phyloP scores from a whole-genome alignment of 768 basidiomycete species.

The Strobilomyces confusus region DNA sequence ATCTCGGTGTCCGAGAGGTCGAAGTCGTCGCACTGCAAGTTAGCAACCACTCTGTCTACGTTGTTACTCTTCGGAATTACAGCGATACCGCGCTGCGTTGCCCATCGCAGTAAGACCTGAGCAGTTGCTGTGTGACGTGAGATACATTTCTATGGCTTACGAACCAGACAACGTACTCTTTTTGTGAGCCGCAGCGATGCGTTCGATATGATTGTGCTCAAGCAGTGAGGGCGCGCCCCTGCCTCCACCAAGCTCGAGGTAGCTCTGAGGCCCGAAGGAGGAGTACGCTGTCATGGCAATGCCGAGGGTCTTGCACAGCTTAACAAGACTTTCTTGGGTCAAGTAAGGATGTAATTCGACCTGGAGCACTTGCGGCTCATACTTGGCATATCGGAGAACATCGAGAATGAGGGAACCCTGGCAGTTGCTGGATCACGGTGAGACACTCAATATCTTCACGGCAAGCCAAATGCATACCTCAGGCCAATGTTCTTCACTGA shows the following conservation, averaged over 20 bases:
- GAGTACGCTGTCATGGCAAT: constrained; percentile 56
- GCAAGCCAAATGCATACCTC: constrained; percentile 38
- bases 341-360: constrained; percentile 59
- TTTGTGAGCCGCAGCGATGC: constrained; percentile 45
- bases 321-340: constrained; percentile 44
- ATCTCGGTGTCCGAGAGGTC: constrained; percentile 58
- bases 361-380: constrained; percentile 54
- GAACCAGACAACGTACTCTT: constrained; percentile 41
- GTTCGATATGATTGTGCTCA: constrained; percentile 40
- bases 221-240: constrained; percentile 52
- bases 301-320: constrained; percentile 39
- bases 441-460: not conserved
- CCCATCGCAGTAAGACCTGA: constrained; percentile 77
- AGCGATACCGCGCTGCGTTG: constrained; percentile 67
- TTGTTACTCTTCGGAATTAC: constrained; percentile 73
- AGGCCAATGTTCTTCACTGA: constrained; percentile 77
- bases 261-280: constrained; percentile 51
- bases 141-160: not conserved
- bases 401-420: constrained; percentile 70
- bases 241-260: constrained; percentile 63
- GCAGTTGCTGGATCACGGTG: constrained; percentile 53
- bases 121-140: constrained; percentile 35
- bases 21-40: constrained; percentile 44
- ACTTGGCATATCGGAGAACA: constrained; percentile 72
- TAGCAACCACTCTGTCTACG: constrained; percentile 35